These are phyloP conservation scores for Neurospora sp. DNA, from an alignment of 495 filamentous ascomycete species.

Conservation along the genomic window DNA sequence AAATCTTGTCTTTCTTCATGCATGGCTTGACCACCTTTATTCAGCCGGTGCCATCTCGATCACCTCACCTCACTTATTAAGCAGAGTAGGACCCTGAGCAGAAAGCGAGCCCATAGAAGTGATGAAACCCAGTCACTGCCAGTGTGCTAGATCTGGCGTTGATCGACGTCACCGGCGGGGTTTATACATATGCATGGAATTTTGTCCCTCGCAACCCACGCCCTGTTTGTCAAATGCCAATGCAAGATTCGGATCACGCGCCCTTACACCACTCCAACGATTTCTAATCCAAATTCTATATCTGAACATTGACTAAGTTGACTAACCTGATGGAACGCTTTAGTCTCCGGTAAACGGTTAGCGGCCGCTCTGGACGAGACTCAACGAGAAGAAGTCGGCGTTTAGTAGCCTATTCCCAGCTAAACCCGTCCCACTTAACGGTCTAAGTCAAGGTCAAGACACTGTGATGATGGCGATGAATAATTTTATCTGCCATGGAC, in stretches of 20 bases:
- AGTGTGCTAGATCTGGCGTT: neutral
- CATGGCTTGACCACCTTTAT: no score
- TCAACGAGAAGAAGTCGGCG: neutral
- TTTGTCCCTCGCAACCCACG: neutral
- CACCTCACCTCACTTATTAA: neutral
- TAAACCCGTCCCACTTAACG: neutral
- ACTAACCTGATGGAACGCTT: neutral
- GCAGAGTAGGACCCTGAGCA: neutral
- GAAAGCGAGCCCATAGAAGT: neutral
- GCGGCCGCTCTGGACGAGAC: neutral
- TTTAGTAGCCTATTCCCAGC: neutral
- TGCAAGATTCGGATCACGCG: neutral
- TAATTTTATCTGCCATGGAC: neutral
- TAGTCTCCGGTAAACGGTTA: neutral
- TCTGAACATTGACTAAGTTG: neutral
- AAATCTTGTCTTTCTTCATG: neutral
- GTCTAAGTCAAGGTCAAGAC: neutral
- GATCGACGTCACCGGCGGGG: neutral
- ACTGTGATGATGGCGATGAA: neutral
- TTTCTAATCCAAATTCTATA: neutral
- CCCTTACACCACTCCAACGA: neutral
- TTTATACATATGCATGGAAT: neutral
- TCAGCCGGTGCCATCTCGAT: neutral
- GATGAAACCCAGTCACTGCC: neutral
- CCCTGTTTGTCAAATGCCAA: neutral